A percentile compares a stretch with the other conserved stretches of the same genome.
These are phyloP conservation scores for Salisapilia sapeloensis DNA, from an alignment of 352 stramenopile genomes.

Conservation along the genomic window DNA sequence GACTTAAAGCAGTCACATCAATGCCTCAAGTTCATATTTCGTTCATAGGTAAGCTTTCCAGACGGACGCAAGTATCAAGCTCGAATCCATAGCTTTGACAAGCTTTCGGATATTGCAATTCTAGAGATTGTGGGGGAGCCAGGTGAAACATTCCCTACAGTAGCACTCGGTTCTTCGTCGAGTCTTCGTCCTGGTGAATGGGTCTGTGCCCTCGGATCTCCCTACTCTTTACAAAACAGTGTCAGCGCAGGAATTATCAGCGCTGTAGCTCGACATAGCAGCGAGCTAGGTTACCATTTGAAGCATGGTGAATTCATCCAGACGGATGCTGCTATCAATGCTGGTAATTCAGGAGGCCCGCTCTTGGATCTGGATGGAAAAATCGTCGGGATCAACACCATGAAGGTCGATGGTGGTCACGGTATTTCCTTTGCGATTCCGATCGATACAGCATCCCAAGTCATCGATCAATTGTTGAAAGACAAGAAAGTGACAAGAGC, in stretches of 20 bases:
- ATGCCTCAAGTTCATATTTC: background rate
- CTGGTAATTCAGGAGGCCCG: slow-evolving; percentile 86
- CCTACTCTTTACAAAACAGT: slow-evolving; percentile 83
- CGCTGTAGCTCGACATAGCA: slow-evolving; percentile 74
- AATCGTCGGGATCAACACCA: slow-evolving; percentile 90
- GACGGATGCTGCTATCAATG: slow-evolving; percentile 89
- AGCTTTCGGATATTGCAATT: slow-evolving; percentile 83
- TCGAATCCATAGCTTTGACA: slow-evolving; percentile 71
- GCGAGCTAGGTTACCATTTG: slow-evolving; percentile 69
- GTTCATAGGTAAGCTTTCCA: slow-evolving; percentile 48
- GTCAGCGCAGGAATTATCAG: slow-evolving; percentile 87
- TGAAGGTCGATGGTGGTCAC: slow-evolving; percentile 82
- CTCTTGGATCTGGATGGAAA: slow-evolving; percentile 87
- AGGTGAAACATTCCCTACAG: slow-evolving; percentile 43
- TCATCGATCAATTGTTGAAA: slow-evolving; percentile 81
- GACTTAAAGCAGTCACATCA: background rate
- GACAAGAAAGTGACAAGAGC: slow-evolving; percentile 79
- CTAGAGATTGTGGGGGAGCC: slow-evolving; percentile 64
- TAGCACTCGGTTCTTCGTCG: slow-evolving; percentile 47
- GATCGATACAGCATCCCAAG: slow-evolving; percentile 77
- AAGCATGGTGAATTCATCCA: slow-evolving; percentile 85
- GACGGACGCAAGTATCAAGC: slow-evolving; percentile 66
- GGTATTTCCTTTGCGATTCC: slow-evolving; percentile 90
- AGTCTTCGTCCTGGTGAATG: slow-evolving; percentile 81
- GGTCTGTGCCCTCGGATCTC: slow-evolving; percentile 84